phyloP scores from a whole-genome alignment of 2,329 filamentous ascomycete species.

The Cercospora beticola region DNA sequence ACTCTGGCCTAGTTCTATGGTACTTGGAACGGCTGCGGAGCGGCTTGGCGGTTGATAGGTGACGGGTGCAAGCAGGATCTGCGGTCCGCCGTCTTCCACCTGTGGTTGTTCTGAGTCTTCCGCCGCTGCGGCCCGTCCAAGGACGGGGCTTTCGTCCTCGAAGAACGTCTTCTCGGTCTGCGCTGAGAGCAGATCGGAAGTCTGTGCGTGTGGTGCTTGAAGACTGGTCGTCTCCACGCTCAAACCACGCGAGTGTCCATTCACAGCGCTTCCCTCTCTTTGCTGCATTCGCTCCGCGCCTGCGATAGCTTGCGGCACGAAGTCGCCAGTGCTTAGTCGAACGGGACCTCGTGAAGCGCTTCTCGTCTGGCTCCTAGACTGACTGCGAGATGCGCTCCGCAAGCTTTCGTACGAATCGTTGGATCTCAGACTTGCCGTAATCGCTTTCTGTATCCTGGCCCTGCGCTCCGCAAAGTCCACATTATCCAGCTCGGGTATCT shows the following conservation, averaged over 20 bases:
- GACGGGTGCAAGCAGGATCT: conserved; percentile 29
- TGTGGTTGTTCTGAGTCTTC: conserved; percentile 11
- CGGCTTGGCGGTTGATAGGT: conserved; percentile 28
- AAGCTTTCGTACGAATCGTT: conserved; percentile 50
- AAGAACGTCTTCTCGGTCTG: conserved; percentile 45
- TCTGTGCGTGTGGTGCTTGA: conserved; percentile 13
- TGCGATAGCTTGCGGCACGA: conserved; percentile 49
- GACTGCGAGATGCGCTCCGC: conserved; percentile 28
- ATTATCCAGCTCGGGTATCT: conserved; percentile 64
- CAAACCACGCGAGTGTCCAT: conserved; percentile 17
- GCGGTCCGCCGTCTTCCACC: conserved; percentile 14
- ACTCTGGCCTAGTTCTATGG: conserved; percentile 18
- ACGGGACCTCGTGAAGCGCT: conserved; percentile 14
- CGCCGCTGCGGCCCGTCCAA: conserved; percentile 52
- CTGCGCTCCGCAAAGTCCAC: conserved; percentile 83
- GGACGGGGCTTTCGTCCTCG: conserved; percentile 62
- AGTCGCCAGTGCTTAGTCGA: conserved; percentile 16
- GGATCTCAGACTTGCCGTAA: conserved; percentile 78
- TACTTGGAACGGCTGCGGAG: conserved; percentile 13
- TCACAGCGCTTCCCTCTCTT: neutral
- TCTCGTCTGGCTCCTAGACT: conserved; percentile 22
- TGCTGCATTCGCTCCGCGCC: conserved; percentile 14
- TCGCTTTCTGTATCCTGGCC: conserved; percentile 79
- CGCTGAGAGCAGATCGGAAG: conserved; percentile 33
- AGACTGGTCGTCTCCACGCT: conserved; percentile 32